Evolutionary conservation across 257 asterid species (phyloP).

Genomic region (Voacanga thouarsii): DNA sequence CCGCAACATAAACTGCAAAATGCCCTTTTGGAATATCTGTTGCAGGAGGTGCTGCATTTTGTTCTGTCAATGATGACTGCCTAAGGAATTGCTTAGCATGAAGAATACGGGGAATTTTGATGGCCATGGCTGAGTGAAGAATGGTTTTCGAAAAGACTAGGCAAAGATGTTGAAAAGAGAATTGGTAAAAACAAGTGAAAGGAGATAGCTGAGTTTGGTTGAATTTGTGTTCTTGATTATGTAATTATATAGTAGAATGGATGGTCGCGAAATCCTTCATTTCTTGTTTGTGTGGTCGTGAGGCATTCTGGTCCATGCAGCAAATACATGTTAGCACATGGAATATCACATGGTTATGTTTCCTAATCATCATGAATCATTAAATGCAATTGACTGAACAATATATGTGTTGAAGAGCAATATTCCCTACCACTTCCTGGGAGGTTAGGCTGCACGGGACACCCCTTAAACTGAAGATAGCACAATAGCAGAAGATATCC

Average conservation of each 20-base stretch:
- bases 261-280: neutral
- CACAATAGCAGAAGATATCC: no score
- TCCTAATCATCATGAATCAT: neutral
- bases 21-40: neutral
- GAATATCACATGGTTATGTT: neutral
- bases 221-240: neutral
- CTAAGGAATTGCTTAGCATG: neutral
- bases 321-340: neutral
- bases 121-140: neutral
- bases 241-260: constrained; percentile 4
- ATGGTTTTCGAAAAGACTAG: neutral
- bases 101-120: neutral
- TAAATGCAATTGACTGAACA: neutral
- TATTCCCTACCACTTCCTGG: neutral
- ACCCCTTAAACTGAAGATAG: neutral
- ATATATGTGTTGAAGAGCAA: neutral
- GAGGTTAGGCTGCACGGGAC: neutral
- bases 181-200: neutral
- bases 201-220: neutral
- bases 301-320: neutral
- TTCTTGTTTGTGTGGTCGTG: neutral
- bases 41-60: neutral
- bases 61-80: neutral
- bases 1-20: neutral
- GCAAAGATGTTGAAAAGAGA: neutral